Conservation (phyloP, 768 basidiomycete genomes). For the Suillus discolor region DNA sequence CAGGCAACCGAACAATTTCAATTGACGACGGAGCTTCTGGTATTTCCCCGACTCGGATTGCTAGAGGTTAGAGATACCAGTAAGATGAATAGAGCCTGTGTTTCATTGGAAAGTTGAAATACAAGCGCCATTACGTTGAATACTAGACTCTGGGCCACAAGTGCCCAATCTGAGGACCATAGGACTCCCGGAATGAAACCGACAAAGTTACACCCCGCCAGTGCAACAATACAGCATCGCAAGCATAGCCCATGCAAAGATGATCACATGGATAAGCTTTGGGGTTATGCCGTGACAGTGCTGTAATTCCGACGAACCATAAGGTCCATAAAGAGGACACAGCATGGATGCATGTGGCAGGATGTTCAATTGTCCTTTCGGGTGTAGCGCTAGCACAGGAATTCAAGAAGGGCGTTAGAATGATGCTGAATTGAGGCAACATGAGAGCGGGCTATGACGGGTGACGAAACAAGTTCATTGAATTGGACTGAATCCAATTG, state of each 20-base stretch:
- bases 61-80: background rate
- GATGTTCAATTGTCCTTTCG: conserved; percentile 2
- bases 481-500: background rate
- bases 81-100: background rate
- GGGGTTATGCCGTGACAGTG: conserved; percentile 2
- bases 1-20: background rate
- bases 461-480: background rate
- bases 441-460: conserved; percentile 5
- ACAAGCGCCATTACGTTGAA: background rate
- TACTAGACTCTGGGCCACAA: background rate
- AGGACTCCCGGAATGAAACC: background rate
- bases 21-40: background rate
- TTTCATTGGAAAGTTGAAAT: background rate
- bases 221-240: background rate
- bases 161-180: background rate
- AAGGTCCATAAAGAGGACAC: background rate
- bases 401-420: background rate
- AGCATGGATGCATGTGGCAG: background rate
- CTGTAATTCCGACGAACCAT: conserved; percentile 3
- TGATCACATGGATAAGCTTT: background rate
- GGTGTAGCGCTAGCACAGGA: conserved; percentile 8
- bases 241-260: background rate
- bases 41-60: background rate
- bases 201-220: background rate
- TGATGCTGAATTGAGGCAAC: background rate